Conservation (phyloP, 2,329 filamentous ascomycete species). For the Exophiala viscosa region DNA sequence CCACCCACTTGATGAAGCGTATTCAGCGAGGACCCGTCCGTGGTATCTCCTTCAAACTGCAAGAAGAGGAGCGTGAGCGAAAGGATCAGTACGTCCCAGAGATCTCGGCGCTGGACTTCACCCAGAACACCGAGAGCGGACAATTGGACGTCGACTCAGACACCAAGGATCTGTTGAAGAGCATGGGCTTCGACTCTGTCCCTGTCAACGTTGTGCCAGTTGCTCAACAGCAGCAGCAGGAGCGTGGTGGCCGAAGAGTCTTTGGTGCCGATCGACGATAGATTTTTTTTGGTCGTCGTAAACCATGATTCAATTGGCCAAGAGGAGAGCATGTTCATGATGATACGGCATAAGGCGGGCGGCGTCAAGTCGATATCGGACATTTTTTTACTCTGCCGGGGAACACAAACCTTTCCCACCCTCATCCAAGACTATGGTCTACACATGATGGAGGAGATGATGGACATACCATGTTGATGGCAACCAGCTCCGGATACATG, state of each 20-base stretch:
- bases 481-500: too few relatives aligned
- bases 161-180: conserved; percentile 99
- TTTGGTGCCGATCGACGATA: conserved; percentile 26
- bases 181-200: conserved; percentile 97
- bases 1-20: conserved; percentile 99
- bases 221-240: conserved; percentile 71
- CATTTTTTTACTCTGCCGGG: too few relatives aligned
- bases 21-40: conserved; percentile 99
- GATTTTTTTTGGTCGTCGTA: too few relatives aligned
- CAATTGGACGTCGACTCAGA: conserved; percentile 93
- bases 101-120: conserved; percentile 97
- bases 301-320: too few relatives aligned
- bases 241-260: conserved; percentile 61
- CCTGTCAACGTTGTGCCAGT: conserved; percentile 94
- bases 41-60: conserved; percentile 99
- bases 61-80: conserved; percentile 99
- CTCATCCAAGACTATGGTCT: too few relatives aligned
- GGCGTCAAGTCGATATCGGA: too few relatives aligned
- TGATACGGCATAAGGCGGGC: too few relatives aligned
- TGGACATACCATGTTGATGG: too few relatives aligned
- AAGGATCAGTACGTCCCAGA: conserved; percentile 99
- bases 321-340: too few relatives aligned
- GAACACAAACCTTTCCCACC: too few relatives aligned
- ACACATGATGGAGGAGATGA: too few relatives aligned
- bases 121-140: conserved; percentile 87